Base-by-base conservation (phyloP, 495 filamentous ascomycete species). In the Aspergillus ostianus region DNA sequence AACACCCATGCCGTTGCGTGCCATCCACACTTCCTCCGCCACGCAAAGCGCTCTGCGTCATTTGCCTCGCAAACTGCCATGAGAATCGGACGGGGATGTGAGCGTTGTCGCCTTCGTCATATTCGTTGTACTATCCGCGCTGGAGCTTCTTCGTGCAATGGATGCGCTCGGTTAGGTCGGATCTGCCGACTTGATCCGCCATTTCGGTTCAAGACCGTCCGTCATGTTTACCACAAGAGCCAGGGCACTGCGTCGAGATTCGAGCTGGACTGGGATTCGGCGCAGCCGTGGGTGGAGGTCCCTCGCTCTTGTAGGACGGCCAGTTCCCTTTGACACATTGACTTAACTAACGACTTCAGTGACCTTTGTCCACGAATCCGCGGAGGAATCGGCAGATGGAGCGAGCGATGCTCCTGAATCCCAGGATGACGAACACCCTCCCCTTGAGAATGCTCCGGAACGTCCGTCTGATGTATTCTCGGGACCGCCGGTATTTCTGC, bases 61-160 rank as follows among this genome's bases (percentile, higher is more conserved):
- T 29, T 26, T 49, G 53, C 56, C 60, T 53, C 63, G 51, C 64
- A 51, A 30, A 53, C 52, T 64, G 65, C 55, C 62, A 75, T 75
- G 74, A 68, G 74, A 68, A 70, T 77, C 60, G 67, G 68, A 51
- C 71, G 71, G 56, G 74, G 74, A 59, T 77, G 74, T 68, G 67
- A 65, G 63, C 62, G 71, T 59, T 77, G 74, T 67, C 74, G 74
- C 26, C 59, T 74, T 72, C 74, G 74, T 57, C 74, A 77, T 65
- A 71, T 77, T 20, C 70, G 71, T 55, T 75, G 74, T 50, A 70
- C 70, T 12, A 69, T 72, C 47, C 58, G 63, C 8, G 21, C 58
- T 1, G 74, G 70, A 4, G 68, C 71, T 6, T 65, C 72, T 8
- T 61, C 71, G 8, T 75, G 74, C 56, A 69, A 69, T 27, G 61